Evolutionary conservation across 805 yeast species (phyloP).

Genomic region (Wickerhamomyces strasburgensis): DNA sequence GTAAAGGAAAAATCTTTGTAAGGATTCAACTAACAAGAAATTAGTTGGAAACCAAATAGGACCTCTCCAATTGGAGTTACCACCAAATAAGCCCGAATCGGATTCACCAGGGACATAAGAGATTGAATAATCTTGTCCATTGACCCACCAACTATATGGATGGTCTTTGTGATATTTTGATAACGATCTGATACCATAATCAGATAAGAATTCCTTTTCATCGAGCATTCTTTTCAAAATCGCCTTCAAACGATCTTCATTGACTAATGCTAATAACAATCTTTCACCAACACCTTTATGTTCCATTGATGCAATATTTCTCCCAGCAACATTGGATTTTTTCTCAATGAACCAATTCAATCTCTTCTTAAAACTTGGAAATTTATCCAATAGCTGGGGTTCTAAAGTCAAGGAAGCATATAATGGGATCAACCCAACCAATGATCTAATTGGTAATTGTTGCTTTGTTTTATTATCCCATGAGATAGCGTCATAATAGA

Average conservation of each 20-base stretch:
- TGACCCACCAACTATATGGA: slow-evolving; percentile 80
- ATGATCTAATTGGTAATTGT: slow-evolving; percentile 77
- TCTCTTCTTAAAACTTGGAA: slow-evolving; percentile 79
- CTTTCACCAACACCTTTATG: slow-evolving; percentile 77
- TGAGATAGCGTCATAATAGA: slow-evolving; percentile 85
- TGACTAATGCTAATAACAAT: slow-evolving; percentile 70
- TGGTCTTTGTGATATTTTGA: slow-evolving; percentile 81
- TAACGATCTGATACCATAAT: slow-evolving; percentile 81
- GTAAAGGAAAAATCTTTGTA: slow-evolving; percentile 82
- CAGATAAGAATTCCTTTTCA: slow-evolving; percentile 79
- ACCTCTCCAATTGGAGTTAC: slow-evolving; percentile 96
- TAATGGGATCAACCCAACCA: slow-evolving; percentile 87
- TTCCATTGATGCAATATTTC: slow-evolving; percentile 83
- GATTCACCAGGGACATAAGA: slow-evolving; percentile 84
- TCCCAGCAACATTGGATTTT: slow-evolving; percentile 59
- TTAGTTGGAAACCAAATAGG: slow-evolving; percentile 96
- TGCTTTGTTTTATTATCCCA: slow-evolving; percentile 54
- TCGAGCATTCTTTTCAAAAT: slow-evolving; percentile 79
- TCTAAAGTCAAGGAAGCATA: slow-evolving; percentile 87
- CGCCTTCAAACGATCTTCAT: slow-evolving; percentile 70
- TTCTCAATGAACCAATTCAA: slow-evolving; percentile 80
- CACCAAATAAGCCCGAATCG: slow-evolving; percentile 92
- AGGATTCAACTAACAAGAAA: slow-evolving; percentile 77
- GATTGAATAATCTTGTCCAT: slow-evolving; percentile 67
- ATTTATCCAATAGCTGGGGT: slow-evolving; percentile 69